phyloP scores from a whole-genome alignment of 805 yeast species.

The Ogataea polymorpha region DNA sequence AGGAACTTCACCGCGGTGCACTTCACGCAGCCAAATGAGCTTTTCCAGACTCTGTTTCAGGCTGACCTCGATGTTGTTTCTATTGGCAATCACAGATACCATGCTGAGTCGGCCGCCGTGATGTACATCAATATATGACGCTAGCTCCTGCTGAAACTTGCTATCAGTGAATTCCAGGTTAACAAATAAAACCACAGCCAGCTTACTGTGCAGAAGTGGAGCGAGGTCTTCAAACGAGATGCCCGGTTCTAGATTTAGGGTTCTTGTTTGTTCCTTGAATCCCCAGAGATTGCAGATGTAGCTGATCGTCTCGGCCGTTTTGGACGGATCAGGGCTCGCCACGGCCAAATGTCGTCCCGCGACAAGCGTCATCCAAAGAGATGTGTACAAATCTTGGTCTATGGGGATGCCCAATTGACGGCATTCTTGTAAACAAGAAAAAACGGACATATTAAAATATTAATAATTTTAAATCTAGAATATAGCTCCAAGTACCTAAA shows the following conservation, averaged over 20 bases:
- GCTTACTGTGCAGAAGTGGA: slow-evolving; percentile 5
- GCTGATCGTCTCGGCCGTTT: slow-evolving; percentile 19
- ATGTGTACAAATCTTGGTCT: slow-evolving; percentile 21
- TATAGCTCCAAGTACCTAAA: too few species aligned
- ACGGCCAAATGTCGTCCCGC: slow-evolving; percentile 29
- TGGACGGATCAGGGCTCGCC: slow-evolving; percentile 16
- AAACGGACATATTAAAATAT: slow-evolving; percentile 2
- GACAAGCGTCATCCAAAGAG: slow-evolving; percentile 25
- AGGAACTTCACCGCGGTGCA: slow-evolving; percentile 14
- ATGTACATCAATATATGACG: background rate
- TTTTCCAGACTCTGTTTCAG: slow-evolving; percentile 22
- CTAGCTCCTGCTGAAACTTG: slow-evolving; percentile 11
- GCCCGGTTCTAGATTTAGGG: slow-evolving; percentile 1
- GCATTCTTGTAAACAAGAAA: slow-evolving; percentile 1
- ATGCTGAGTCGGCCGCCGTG: slow-evolving; percentile 17
- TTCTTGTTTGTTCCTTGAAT: slow-evolving; percentile 1
- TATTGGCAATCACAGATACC: slow-evolving; percentile 19
- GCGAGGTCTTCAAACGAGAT: slow-evolving; percentile 6
- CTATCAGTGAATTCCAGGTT: slow-evolving; percentile 12
- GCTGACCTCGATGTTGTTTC: slow-evolving; percentile 17
- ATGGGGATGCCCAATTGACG: slow-evolving; percentile 9
- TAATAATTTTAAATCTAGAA: background rate
- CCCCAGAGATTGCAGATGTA: slow-evolving; percentile 15
- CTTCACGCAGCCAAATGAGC: slow-evolving; percentile 34
- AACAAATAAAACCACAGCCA: slow-evolving; percentile 2